phyloP scores from a whole-genome alignment of 2,329 filamentous ascomycete species.

The Didymella glomerata region DNA sequence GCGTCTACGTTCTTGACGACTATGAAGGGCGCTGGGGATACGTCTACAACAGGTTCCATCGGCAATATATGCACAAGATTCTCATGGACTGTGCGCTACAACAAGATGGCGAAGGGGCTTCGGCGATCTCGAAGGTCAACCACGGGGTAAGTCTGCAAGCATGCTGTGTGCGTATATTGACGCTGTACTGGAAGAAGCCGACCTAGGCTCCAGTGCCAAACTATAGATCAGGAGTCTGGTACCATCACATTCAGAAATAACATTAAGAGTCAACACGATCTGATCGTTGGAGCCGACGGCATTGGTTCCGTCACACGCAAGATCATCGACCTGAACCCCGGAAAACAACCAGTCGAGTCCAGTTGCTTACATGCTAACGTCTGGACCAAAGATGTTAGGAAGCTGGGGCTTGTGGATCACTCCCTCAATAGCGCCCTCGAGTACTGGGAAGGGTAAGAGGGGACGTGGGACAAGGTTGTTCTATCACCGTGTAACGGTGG shows the following conservation, averaged over 20 bases:
- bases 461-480: conserved; percentile 72
- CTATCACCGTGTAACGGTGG: conserved; percentile 73
- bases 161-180: not conserved
- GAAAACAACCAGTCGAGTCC: conserved; percentile 66
- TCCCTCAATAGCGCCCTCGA: conserved; percentile 67
- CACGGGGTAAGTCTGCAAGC: conserved; percentile 56
- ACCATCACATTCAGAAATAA: conserved; percentile 56
- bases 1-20: conserved; percentile 69
- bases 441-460: conserved; percentile 74
- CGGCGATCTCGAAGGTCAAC: conserved; percentile 64
- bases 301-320: conserved; percentile 70
- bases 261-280: conserved; percentile 60
- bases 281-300: conserved; percentile 71
- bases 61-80: conserved; percentile 74
- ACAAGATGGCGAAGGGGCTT: conserved; percentile 60
- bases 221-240: conserved; percentile 43
- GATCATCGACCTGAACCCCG: conserved; percentile 66
- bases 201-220: conserved; percentile 29
- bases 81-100: conserved; percentile 67
- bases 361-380: conserved; percentile 73
- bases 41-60: conserved; percentile 72
- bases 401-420: conserved; percentile 69
- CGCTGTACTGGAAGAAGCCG: not conserved
- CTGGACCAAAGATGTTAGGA: conserved; percentile 65
- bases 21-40: conserved; percentile 72